Evolutionary conservation across 2,329 filamentous ascomycete species (phyloP).

Genomic region (Curvularia sp.): DNA sequence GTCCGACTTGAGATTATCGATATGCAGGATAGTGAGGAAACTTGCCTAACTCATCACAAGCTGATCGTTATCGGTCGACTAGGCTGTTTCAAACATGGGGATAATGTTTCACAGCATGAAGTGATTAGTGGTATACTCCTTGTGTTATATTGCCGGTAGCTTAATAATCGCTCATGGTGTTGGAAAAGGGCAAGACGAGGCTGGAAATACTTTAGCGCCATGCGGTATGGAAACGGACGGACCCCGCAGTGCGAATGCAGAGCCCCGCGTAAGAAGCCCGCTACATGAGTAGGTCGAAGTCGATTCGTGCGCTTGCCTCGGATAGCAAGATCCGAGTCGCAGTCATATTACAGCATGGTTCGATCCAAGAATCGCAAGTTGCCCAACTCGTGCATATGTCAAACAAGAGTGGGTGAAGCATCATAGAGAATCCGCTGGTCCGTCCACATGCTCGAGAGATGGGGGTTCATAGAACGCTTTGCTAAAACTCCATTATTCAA

Average conservation of each 20-base stretch:
- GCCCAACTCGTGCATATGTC: not conserved
- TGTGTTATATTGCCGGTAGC: not conserved
- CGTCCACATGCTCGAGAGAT: not conserved
- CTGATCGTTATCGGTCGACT: not conserved
- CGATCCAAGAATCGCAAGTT: not conserved
- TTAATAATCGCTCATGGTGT: not conserved
- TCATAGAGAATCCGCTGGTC: not conserved
- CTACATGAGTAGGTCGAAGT: slow-evolving; percentile 11
- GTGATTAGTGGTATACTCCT: not conserved
- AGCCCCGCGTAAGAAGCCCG: slow-evolving; percentile 17
- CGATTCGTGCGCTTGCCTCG: slow-evolving; percentile 2
- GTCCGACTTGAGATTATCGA: slow-evolving; percentile 33
- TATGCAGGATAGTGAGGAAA: slow-evolving; percentile 17
- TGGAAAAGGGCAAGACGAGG: not conserved
- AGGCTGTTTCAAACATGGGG: not conserved
- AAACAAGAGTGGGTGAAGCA: not conserved
- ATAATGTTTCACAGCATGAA: not conserved
- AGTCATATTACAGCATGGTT: not conserved
- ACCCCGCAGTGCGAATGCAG: slow-evolving; percentile 27
- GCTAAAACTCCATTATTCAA: not conserved
- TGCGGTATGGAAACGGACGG: slow-evolving; percentile 11
- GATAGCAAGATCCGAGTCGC: slow-evolving; percentile 9
- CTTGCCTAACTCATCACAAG: not conserved
- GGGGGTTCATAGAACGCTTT: not conserved
- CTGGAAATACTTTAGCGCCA: slow-evolving; percentile 27